These are phyloP conservation scores for Coemansia sp. DNA, from an alignment of 192 early-diverging fungal species.

Conservation along the genomic window DNA sequence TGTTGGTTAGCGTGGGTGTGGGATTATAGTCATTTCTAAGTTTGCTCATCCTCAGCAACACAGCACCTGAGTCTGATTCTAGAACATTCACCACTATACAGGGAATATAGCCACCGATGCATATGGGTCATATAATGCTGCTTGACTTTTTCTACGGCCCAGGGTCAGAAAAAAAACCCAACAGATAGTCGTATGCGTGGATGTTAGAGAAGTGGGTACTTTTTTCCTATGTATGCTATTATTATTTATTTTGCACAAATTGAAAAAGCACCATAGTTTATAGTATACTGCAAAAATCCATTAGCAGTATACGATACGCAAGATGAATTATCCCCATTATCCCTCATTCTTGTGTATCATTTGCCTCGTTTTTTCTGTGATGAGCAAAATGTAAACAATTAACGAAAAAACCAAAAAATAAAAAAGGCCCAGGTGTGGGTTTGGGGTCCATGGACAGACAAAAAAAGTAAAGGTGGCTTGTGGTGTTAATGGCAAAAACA, in stretches of 20 bases:
- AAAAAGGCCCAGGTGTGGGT: background rate
- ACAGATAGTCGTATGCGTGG: background rate
- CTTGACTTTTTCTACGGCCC: background rate
- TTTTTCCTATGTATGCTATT: background rate
- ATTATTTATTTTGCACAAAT: background rate
- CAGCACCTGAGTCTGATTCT: background rate
- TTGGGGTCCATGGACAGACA: background rate
- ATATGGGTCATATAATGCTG: no score
- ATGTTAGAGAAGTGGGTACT: background rate
- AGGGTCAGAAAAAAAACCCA: background rate
- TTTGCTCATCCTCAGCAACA: background rate
- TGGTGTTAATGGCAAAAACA: background rate
- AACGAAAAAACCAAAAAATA: background rate
- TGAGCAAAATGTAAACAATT: constrained; percentile 4
- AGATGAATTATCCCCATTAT: background rate
- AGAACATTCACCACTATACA: background rate
- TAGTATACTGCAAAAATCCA: background rate
- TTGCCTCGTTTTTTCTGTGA: background rate
- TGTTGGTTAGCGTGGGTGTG: background rate
- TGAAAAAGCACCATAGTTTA: constrained; percentile 4
- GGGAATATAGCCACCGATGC: background rate
- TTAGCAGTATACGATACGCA: background rate
- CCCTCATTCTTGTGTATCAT: background rate
- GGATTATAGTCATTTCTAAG: background rate
- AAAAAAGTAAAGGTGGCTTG: background rate